Evolutionary conservation across 2,329 filamentous ascomycete genomes (phyloP).

Genomic region (Chaetomiaceae sp.): DNA sequence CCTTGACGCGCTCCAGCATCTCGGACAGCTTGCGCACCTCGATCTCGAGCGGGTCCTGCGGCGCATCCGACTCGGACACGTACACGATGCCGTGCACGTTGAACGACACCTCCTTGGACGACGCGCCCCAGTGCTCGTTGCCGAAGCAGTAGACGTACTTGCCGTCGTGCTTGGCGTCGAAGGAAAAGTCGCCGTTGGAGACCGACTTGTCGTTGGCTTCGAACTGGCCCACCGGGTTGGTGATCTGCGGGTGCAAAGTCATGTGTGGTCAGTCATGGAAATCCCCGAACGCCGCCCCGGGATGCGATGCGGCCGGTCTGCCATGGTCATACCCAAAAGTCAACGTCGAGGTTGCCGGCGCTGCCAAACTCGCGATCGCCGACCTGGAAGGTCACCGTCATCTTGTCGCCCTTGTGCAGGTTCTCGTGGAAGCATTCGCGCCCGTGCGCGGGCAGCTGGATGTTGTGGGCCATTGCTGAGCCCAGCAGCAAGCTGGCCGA

Average conservation of each 20-base stretch:
- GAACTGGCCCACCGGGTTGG: slow-evolving; percentile 70
- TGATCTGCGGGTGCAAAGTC: slow-evolving; percentile 50
- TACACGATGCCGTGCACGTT: slow-evolving; percentile 99
- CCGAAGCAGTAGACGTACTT: slow-evolving; percentile 97
- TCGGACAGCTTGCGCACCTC: slow-evolving; percentile 86
- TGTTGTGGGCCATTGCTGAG: slow-evolving; percentile 79
- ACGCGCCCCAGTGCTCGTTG: slow-evolving; percentile 95
- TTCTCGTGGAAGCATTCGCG: slow-evolving; percentile 96
- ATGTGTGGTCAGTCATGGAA: not conserved
- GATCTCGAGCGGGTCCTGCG: slow-evolving; percentile 81
- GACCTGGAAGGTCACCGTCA: slow-evolving; percentile 98
- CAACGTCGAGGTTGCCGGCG: slow-evolving; percentile 90
- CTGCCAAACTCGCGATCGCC: slow-evolving; percentile 94
- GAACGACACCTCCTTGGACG: slow-evolving; percentile 97
- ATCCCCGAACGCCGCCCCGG: too few species aligned
- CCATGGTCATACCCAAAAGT: slow-evolving; percentile 76
- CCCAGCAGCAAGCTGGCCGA: slow-evolving; percentile 55
- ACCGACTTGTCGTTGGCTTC: slow-evolving; percentile 75
- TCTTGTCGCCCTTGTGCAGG: slow-evolving; percentile 90
- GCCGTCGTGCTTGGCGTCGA: slow-evolving; percentile 79
- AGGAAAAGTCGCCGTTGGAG: slow-evolving; percentile 89
- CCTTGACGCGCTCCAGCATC: slow-evolving; percentile 85
- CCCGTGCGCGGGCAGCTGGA: slow-evolving; percentile 87
- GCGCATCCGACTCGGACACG: slow-evolving; percentile 79
- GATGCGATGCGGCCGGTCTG: not conserved